Conservation (phyloP, 2,329 filamentous ascomycete species). For the Lasiodiplodia gonubiensis region DNA sequence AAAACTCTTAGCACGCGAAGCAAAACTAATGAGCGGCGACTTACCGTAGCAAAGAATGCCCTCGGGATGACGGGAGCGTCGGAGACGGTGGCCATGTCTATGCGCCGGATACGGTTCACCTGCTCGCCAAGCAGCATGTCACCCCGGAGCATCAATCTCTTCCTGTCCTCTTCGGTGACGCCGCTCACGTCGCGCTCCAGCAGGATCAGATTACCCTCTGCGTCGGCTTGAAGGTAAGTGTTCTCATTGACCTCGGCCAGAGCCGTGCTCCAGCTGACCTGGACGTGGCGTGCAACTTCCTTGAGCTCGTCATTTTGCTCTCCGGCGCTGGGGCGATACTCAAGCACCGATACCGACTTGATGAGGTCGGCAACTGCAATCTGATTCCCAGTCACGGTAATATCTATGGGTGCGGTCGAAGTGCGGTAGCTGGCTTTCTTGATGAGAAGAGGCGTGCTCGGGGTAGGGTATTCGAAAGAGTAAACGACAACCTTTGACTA, state of each 20-base stretch:
- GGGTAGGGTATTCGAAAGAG: slow-evolving; percentile 57
- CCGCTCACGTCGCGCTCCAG: slow-evolving; percentile 75
- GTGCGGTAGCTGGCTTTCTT: slow-evolving; percentile 80
- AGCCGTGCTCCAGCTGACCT: slow-evolving; percentile 81
- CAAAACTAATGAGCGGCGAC: slow-evolving; percentile 38
- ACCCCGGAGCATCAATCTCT: slow-evolving; percentile 72
- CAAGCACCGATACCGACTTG: slow-evolving; percentile 84
- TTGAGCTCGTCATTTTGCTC: slow-evolving; percentile 67
- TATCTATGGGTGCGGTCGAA: slow-evolving; percentile 80
- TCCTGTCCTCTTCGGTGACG: slow-evolving; percentile 74
- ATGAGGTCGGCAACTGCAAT: slow-evolving; percentile 91
- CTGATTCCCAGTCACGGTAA: slow-evolving; percentile 73
- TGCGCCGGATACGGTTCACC: slow-evolving; percentile 83
- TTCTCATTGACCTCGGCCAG: slow-evolving; percentile 74
- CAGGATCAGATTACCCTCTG: slow-evolving; percentile 85
- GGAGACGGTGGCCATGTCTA: slow-evolving; percentile 69
- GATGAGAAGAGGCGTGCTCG: slow-evolving; percentile 62
- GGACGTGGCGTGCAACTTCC: slow-evolving; percentile 80
- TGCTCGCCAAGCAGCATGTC: slow-evolving; percentile 90
- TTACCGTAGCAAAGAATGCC: slow-evolving; percentile 88
- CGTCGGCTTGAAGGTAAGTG: slow-evolving; percentile 82
- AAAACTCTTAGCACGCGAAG: slow-evolving; percentile 32
- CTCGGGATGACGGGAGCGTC: slow-evolving; percentile 75
- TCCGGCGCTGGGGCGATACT: slow-evolving; percentile 65
- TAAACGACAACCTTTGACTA: slow-evolving; percentile 63